Evolutionary conservation across 2,329 filamentous ascomycete species (phyloP).

Genomic region (Hysterium pulicare): DNA sequence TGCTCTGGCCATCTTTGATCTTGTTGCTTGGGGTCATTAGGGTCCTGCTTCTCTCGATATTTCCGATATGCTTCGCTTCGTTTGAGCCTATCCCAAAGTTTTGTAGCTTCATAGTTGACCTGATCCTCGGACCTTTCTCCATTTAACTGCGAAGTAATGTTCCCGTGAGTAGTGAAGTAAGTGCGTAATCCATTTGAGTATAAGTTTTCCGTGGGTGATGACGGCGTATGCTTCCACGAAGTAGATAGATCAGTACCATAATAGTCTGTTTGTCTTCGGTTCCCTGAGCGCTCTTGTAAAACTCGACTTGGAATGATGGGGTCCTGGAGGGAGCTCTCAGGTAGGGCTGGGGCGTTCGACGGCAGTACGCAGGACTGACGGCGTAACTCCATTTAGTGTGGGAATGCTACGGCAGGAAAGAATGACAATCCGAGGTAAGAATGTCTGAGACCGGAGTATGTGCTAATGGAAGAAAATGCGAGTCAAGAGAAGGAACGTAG

Average conservation of each 20-base stretch:
- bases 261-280: constrained; percentile 37
- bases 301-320: constrained; percentile 27
- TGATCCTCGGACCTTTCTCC: constrained; percentile 26
- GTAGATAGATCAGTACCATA: constrained; percentile 15
- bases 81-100: constrained; percentile 26
- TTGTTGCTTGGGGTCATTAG: constrained; percentile 27
- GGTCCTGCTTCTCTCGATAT: constrained; percentile 45
- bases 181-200: constrained; percentile 18
- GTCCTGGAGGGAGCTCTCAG: constrained; percentile 18
- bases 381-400: constrained; percentile 33
- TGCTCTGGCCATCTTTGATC: constrained; percentile 48
- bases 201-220: constrained; percentile 24
- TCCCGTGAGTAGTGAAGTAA: constrained; percentile 22
- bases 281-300: constrained; percentile 42
- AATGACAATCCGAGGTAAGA: constrained; percentile 36
- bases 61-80: constrained; percentile 43
- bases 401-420: constrained; percentile 25
- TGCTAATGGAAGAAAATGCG: constrained; percentile 15
- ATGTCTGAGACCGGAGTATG: constrained; percentile 36
- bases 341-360: constrained; percentile 41
- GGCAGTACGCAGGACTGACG: constrained; percentile 40
- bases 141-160: constrained; percentile 20
- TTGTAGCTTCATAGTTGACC: constrained; percentile 25
- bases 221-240: constrained; percentile 27
- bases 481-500: constrained; percentile 38